A percentile compares a stretch with the other conserved stretches of the same genome.
phyloP scores from a whole-genome alignment of 805 yeast species.

The Candida broadrunensis region DNA sequence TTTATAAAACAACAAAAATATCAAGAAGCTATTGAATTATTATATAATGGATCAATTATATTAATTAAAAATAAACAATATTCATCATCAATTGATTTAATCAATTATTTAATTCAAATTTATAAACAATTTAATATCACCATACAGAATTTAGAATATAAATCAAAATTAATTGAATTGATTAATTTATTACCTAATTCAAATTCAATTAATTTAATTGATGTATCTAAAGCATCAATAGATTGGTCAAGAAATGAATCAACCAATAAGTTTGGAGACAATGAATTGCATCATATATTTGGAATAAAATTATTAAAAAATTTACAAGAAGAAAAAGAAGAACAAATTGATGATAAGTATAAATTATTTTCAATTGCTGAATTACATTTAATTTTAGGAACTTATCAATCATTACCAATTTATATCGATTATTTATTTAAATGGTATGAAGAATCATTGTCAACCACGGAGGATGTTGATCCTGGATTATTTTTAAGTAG shows the following conservation, averaged over 20 bases:
- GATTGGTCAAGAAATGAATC: constrained; percentile 60
- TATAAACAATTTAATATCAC: constrained; percentile 49
- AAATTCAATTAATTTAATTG: constrained; percentile 49
- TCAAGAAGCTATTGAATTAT: constrained; percentile 67
- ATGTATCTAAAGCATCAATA: constrained; percentile 61
- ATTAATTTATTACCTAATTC: constrained; percentile 44
- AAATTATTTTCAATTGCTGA: constrained; percentile 66
- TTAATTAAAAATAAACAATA: constrained; percentile 68
- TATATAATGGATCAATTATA: constrained; percentile 68
- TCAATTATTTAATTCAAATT: constrained; percentile 68
- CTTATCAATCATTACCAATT: constrained; percentile 44
- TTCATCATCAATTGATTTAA: constrained; percentile 79
- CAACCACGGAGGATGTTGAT: constrained; percentile 15
- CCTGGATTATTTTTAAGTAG: constrained; percentile 47
- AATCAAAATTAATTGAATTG: constrained; percentile 46
- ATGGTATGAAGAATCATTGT: constrained; percentile 24
- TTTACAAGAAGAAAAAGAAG: constrained; percentile 12
- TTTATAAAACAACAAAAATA: constrained; percentile 68
- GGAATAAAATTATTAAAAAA: constrained; percentile 61
- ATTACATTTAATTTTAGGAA: constrained; percentile 66
- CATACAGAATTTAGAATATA: constrained; percentile 36
- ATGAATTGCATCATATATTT: constrained; percentile 67
- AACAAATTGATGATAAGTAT: constrained; percentile 10
- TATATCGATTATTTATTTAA: constrained; percentile 46
- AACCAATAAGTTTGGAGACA: constrained; percentile 63